Percentiles rank a stretch among this genome's conserved stretches.
phyloP scores from a whole-genome alignment of 805 yeast species.

The Saturnispora serradocipensis region DNA sequence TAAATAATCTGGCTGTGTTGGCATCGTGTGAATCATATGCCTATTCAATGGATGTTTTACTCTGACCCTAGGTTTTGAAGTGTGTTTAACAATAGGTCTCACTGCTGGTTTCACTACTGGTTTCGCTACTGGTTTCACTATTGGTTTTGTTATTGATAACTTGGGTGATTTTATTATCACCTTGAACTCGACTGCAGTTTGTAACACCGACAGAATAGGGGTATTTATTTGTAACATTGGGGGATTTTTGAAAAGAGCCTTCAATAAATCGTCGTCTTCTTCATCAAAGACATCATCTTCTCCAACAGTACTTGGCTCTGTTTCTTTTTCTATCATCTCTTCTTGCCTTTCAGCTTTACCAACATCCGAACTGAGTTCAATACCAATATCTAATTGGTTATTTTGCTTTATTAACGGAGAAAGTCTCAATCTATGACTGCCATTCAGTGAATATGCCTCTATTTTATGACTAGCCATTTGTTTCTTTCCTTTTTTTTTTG shows the following conservation, averaged over 20 bases:
- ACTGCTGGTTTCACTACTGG: not conserved
- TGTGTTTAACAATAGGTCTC: not conserved
- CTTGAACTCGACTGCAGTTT: not conserved
- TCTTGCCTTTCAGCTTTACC: not conserved
- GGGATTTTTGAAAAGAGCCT: not conserved
- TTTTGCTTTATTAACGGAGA: not conserved
- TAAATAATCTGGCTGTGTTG: conserved; percentile 20
- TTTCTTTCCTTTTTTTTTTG: not conserved
- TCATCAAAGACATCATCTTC: conserved; percentile 1
- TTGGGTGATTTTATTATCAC: conserved; percentile 1
- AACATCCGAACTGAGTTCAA: not conserved
- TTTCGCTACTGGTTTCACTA: not conserved
- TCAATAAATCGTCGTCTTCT: conserved; percentile 4
- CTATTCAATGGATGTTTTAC: conserved; percentile 10
- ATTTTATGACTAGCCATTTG: conserved; percentile 7
- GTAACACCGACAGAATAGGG: not conserved
- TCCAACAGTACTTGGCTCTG: not conserved
- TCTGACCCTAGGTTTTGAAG: conserved; percentile 7
- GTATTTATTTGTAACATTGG: not conserved
- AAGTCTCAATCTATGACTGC: conserved; percentile 1
- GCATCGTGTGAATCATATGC: conserved; percentile 11
- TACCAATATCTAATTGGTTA: not conserved
- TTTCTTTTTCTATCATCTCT: not conserved
- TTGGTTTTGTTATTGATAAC: not conserved
- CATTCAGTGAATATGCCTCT: conserved; percentile 1